A percentile compares a stretch with the other conserved stretches of the same genome.
phyloP scores from a whole-genome alignment of 2,329 filamentous ascomycete genomes.

The Monosporascus sp. region DNA sequence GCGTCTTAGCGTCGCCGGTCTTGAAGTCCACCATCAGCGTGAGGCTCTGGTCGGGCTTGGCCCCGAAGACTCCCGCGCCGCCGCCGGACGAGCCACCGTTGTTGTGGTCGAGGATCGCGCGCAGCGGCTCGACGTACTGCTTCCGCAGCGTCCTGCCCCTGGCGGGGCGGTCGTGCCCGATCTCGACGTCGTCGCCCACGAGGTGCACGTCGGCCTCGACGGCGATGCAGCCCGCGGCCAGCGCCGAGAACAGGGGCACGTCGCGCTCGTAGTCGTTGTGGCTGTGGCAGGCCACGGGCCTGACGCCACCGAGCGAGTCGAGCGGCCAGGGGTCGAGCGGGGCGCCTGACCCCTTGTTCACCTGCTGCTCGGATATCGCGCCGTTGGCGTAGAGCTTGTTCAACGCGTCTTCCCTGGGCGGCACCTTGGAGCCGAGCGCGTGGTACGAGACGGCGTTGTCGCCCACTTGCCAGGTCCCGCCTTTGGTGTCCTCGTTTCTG shows the following conservation, averaged over 20 bases:
- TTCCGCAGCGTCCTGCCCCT: slow-evolving; percentile 17
- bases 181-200: slow-evolving; percentile 14
- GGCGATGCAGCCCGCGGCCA: slow-evolving; percentile 22
- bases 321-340: slow-evolving; percentile 24
- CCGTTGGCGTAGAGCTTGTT: slow-evolving; percentile 18
- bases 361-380: slow-evolving; percentile 14
- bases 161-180: slow-evolving; percentile 19
- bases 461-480: slow-evolving; percentile 24
- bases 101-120: slow-evolving; percentile 22
- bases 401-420: slow-evolving; percentile 20
- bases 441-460: slow-evolving; percentile 22
- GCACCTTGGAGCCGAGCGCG: slow-evolving; percentile 17
- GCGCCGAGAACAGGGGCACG: slow-evolving; percentile 20
- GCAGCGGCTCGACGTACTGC: slow-evolving; percentile 23
- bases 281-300: slow-evolving; percentile 20
- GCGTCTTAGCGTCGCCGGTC: slow-evolving; percentile 15
- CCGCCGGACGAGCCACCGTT: slow-evolving; percentile 11
- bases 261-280: slow-evolving; percentile 24
- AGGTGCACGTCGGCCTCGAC: slow-evolving; percentile 24
- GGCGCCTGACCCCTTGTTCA: slow-evolving; percentile 18
- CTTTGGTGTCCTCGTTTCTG: slow-evolving; percentile 22
- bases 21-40: slow-evolving; percentile 25
- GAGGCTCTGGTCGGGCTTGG: slow-evolving; percentile 15
- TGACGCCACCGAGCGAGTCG: slow-evolving; percentile 18
- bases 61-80: slow-evolving; percentile 13